Evolutionary conservation across 495 filamentous ascomycete species (phyloP), one percentile per base, ranked within the genome.

Genomic region (Aspergillus indologenus): DNA sequence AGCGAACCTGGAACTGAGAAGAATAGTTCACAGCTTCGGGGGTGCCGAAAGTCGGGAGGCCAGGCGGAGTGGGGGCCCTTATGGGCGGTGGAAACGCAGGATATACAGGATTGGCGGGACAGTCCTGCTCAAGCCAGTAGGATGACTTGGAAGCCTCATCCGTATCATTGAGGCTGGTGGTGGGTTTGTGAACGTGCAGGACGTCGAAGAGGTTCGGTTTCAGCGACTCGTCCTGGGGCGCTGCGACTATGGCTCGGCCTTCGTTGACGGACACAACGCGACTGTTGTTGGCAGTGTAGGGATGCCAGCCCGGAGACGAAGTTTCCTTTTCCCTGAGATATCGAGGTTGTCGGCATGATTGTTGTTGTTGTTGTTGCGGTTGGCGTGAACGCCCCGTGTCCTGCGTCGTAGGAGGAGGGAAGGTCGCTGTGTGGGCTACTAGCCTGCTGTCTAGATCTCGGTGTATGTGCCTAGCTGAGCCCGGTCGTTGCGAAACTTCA

Each of bases 11-110:
- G 24, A 72, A 71, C 19, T 63, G 74, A 8, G 67, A 59, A 23
- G 72, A 66, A 58, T 65, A 74, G 18, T 61, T 59, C 8, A 77
- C 56, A 7, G 79, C 79, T 63, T 79, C 77, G 19, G 65, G 68
- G 12, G 73, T 72, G 24, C 74, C 72, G 56, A 81, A 81, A 1
- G 75, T 76, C 1, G 79, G 79, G 40, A 81, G 60, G 1, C 78
- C 76, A 1, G 78, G 77, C 24, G 79, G 79, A 9, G 79, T 81
- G 5, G 77, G 74, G 11, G 63, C 55, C 56, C 79, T 65, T 26
- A 62, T 60, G 7, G 78, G 78, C 23, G 78, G 75, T 45, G 75
- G 75, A 53, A 69, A 73, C 31, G 34, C 58, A 9, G 79, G 79
- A 23, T 65, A 61, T 24, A 65, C 51, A n/a, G 71, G 66, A 12